Base-by-base conservation (phyloP, 108 stramenopile species). In the Parietichytrium sp. region DNA sequence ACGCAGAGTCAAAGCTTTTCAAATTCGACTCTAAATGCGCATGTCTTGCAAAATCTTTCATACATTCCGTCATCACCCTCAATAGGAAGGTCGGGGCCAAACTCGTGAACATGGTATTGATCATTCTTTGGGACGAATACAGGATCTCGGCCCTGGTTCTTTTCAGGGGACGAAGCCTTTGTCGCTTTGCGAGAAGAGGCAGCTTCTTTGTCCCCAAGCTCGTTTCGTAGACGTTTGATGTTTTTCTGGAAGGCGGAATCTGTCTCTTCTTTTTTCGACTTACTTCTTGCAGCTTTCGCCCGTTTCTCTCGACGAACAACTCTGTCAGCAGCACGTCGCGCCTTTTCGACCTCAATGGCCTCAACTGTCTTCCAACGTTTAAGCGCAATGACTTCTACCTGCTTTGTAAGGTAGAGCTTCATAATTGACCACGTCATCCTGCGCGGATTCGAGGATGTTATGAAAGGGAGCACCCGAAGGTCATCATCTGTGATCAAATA, bases 361-460 rank as follows among this genome's bases (percentile, higher is more conserved):
- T 72, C 61, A 13, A 18, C 20, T 16, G 61, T 18, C 25, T 42
- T 42, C 61, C 61, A 72, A 23, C 61, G 33, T 42, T 72, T 42
- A 33, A 72, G 36, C 1, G 61, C 36, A 8, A 33, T 16, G 6
- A 42, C 61, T 20, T 72, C 61, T n/a, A 72, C 61, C 3, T 72
- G 61, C 61, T 72, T 72, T 42, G 61, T 72, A 33, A 72, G 33
- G 61, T 72, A 72, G 23, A 72, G 42, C 33, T 72, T 72, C 61
- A 72, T 72, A 33, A 27, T 72, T 6, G 61, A 72, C 61, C 61
- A 72, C 29, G 38, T 42, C 61, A 72, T 72, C 23, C 61, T 33
- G 15, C 61, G 61, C 29, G 61, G 61, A 45, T 72, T 72, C 61
- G 61, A 72, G 0, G 61, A 33, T n/a, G 20, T 42, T 12, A 72